Evolutionary conservation across 2,329 filamentous ascomycete species (phyloP).

Genomic region (Aspergillus candidus): DNA sequence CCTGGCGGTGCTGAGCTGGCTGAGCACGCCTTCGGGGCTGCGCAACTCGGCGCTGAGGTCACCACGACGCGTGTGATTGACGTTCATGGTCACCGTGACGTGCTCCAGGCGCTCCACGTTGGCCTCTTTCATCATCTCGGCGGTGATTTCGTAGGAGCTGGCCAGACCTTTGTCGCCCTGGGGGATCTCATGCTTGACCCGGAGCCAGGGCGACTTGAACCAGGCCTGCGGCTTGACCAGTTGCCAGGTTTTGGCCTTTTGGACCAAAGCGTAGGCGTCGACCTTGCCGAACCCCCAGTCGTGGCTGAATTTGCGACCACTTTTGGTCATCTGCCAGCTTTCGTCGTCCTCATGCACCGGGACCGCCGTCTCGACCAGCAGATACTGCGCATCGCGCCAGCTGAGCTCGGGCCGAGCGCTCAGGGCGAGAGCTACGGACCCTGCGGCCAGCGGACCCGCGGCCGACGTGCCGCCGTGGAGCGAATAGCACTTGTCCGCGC

Average conservation of each 20-base stretch:
- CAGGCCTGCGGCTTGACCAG: slow-evolving; percentile 92
- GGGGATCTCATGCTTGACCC: slow-evolving; percentile 78
- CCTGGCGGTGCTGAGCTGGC: slow-evolving; percentile 73
- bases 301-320: slow-evolving; percentile 85
- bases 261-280: slow-evolving; percentile 77
- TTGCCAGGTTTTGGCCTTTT: slow-evolving; percentile 77
- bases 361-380: slow-evolving; percentile 77
- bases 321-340: slow-evolving; percentile 74
- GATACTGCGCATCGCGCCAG: slow-evolving; percentile 93
- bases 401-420: slow-evolving; percentile 77
- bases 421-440: slow-evolving; percentile 83
- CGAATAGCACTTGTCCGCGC: slow-evolving; percentile 68
- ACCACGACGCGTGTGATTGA: slow-evolving; percentile 77
- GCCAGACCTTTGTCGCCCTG: slow-evolving; percentile 75
- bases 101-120: slow-evolving; percentile 88
- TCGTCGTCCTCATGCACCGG: slow-evolving; percentile 67
- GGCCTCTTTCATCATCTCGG: slow-evolving; percentile 70
- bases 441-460: slow-evolving; percentile 85
- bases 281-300: slow-evolving; percentile 95
- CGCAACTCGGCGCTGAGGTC: slow-evolving; percentile 88
- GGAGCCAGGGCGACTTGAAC: slow-evolving; percentile 89
- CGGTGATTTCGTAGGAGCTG: slow-evolving; percentile 74
- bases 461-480: slow-evolving; percentile 94
- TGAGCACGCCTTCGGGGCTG: slow-evolving; percentile 74
- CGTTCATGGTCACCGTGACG: slow-evolving; percentile 96